Evolutionary conservation across 768 basidiomycete genomes (phyloP), one percentile per base, ranked within the genome.

Genomic region (Leccinum subgranulosum): DNA sequence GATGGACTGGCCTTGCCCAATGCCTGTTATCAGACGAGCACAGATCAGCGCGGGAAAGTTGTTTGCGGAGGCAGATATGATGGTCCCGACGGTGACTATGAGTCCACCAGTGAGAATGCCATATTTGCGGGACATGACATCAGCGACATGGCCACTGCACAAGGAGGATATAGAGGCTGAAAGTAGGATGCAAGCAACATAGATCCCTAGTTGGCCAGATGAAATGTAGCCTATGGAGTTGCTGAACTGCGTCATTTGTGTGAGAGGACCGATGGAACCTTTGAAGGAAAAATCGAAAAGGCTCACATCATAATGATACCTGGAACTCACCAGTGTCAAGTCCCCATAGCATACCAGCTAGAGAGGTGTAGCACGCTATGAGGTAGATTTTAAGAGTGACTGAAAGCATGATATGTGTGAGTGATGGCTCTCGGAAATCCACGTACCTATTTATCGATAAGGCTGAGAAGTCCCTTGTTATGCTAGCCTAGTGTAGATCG

Each of bases 1-100:
- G 45, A 79, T 69, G 60, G 77, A 78, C 12, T 81, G 65, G 14
- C 80, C 80, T 60, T 81, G 75, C n/a, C 77, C 78, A 1, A 76
- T 59, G 0, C 81, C 81, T 2, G 79, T 75, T 48, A 82, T 65
- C 19, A 78, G 74, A 11, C 81, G 70, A 1, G 77, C 81, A 25
- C 77, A 66, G 28, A 81, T 71, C 28, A 83, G 67, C 56, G 75
- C 64, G 12, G 70, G 60, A 8, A 81, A 69, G 5, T 58, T 60
- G n/a, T 60, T 62, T 4, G 77, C 67, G 27, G 73, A 69, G 55
- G 76, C 71, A 3, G 73, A 76, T 14, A 82, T 64, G 27, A 69
- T 73, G 36, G 73, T 73, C 1, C 81, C 80, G 15, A 73, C 34
- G n/a, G 76, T 69, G 56, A 76, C 79, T 19, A 81, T 68, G 25